These are phyloP conservation scores for Wickerhamiella nectarea DNA, from an alignment of 805 yeast genomes.

Conservation along the genomic window DNA sequence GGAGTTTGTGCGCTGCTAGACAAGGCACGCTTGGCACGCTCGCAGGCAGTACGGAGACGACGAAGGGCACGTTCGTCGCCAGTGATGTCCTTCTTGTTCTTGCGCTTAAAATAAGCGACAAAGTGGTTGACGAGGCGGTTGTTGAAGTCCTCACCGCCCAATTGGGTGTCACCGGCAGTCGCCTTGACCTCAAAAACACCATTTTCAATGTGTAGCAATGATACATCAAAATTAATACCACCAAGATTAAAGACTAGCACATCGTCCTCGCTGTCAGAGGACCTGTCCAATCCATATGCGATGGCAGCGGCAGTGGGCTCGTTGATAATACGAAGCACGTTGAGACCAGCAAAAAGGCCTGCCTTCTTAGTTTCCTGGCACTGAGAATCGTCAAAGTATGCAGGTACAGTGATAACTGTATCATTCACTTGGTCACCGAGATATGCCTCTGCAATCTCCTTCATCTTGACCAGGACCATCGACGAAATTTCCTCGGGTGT, in stretches of 20 bases:
- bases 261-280: slow-evolving; percentile 66
- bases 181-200: slow-evolving; percentile 96
- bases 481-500: slow-evolving; percentile 93
- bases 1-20: slow-evolving; percentile 94
- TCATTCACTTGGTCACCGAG: slow-evolving; percentile 73
- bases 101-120: slow-evolving; percentile 92
- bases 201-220: slow-evolving; percentile 81
- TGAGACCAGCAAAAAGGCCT: slow-evolving; percentile 90
- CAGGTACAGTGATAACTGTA: slow-evolving; percentile 94
- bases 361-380: slow-evolving; percentile 98
- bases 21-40: slow-evolving; percentile 97
- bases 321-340: slow-evolving; percentile 86
- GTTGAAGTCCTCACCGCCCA: slow-evolving; percentile 99
- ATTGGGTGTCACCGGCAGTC: slow-evolving; percentile 80
- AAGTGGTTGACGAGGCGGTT: slow-evolving; percentile 90
- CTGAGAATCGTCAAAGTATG: slow-evolving; percentile 94
- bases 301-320: slow-evolving; percentile 99
- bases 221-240: slow-evolving; percentile 98
- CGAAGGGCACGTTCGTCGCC: slow-evolving; percentile 93
- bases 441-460: slow-evolving; percentile 82
- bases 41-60: slow-evolving; percentile 98
- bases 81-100: slow-evolving; percentile 89
- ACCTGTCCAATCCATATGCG: slow-evolving; percentile 79
- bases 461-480: slow-evolving; percentile 86
- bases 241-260: slow-evolving; percentile 91